Percentiles rank a stretch among this genome's conserved stretches.
Evolutionary conservation across 139 green algal species (phyloP).

Genomic region (Limnomonas spitsbergensis): DNA sequence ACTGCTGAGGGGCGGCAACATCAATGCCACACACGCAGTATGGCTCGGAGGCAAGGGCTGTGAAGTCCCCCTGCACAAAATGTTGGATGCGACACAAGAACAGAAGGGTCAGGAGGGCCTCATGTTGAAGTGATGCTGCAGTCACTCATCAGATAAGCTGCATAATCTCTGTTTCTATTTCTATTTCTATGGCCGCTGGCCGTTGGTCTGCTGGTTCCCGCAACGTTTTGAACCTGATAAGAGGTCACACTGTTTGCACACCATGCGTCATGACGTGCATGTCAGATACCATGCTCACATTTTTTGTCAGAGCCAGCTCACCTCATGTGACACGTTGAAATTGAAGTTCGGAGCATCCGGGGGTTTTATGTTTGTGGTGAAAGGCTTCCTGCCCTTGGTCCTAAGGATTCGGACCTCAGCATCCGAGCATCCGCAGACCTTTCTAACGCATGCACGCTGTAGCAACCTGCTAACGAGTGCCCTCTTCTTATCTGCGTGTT

Average conservation of each 20-base stretch:
- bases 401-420: slow-evolving; percentile 39
- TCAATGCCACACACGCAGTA: slow-evolving; percentile 16
- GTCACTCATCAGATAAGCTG: not conserved
- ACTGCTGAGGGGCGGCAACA: slow-evolving; percentile 21
- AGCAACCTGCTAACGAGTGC: slow-evolving; percentile 43
- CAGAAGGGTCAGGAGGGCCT: no score
- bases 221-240: not conserved
- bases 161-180: no score
- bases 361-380: slow-evolving; percentile 16
- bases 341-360: slow-evolving; percentile 21
- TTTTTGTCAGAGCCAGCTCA: not conserved
- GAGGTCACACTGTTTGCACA: not conserved
- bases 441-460: slow-evolving; percentile 13
- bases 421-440: slow-evolving; percentile 19
- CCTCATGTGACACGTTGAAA: slow-evolving; percentile 47
- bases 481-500: slow-evolving; percentile 39
- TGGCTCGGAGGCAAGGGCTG: slow-evolving; percentile 26
- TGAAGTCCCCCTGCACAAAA: slow-evolving; percentile 30
- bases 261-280: slow-evolving; percentile 6
- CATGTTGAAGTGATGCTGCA: slow-evolving; percentile 3
- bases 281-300: not conserved
- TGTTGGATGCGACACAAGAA: no score
- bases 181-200: no score
- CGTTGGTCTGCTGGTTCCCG: no score
- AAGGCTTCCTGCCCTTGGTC: slow-evolving; percentile 60